These are phyloP conservation scores for Pterula multifida DNA, from an alignment of 1,284 basidiomycete species.

Conservation along the genomic window DNA sequence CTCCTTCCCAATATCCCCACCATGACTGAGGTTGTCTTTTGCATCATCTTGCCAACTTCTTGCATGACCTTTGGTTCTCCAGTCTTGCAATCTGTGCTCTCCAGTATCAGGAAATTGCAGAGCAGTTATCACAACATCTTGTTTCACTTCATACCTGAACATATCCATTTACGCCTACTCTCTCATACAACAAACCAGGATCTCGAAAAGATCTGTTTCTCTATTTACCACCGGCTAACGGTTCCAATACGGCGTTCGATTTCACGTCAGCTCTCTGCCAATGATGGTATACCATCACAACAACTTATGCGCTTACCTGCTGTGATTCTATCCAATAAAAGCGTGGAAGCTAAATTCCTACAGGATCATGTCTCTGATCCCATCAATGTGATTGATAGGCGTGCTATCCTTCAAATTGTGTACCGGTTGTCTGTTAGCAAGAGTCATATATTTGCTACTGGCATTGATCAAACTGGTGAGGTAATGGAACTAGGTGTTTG, in stretches of 20 bases:
- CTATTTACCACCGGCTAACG: not conserved
- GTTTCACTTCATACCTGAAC: not conserved
- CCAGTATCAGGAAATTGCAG: not conserved
- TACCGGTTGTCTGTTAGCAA: constrained; percentile 24
- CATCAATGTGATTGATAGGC: constrained; percentile 57
- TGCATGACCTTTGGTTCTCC: not conserved
- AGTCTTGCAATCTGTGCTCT: not conserved
- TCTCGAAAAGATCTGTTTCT: not conserved
- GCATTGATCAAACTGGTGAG: not conserved
- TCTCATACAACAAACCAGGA: too few relatives aligned
- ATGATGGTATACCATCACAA: not conserved
- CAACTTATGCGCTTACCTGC: constrained; percentile 20
- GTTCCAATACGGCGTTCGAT: not conserved
- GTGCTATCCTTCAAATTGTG: constrained; percentile 64
- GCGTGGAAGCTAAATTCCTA: constrained; percentile 26
- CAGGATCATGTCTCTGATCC: constrained; percentile 32
- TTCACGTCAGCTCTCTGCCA: not conserved
- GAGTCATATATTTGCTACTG: not conserved
- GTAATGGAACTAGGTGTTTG: not conserved
- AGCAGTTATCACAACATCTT: not conserved
- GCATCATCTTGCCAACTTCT: not conserved
- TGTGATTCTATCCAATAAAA: constrained; percentile 45
- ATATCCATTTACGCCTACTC: not conserved
- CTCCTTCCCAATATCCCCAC: not conserved
- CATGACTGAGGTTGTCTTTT: not conserved